phyloP scores from a whole-genome alignment of 306 rosid species.

The Pterocarpus macrocarpus region DNA sequence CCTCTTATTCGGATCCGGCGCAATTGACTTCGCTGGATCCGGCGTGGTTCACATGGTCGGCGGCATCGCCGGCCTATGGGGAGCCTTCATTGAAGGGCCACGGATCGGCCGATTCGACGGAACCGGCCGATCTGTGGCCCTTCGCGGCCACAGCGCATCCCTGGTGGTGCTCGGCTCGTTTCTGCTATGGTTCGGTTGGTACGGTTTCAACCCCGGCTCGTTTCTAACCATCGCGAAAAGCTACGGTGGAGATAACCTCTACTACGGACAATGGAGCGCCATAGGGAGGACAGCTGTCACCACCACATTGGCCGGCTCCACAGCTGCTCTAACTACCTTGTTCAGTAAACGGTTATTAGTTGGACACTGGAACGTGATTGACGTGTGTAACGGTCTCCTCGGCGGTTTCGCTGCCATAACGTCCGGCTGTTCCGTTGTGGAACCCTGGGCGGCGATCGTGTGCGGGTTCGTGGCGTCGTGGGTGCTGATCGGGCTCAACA shows the following conservation, averaged over 20 bases:
- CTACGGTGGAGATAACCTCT: constrained; percentile 40
- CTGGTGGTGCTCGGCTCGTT: constrained; percentile 78
- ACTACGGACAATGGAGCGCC: constrained; percentile 90
- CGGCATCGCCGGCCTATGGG: constrained; percentile 84
- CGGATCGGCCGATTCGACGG: constrained; percentile 78
- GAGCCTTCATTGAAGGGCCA: constrained; percentile 81
- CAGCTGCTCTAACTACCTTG: constrained; percentile 73
- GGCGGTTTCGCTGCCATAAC: constrained; percentile 86
- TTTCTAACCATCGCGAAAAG: constrained; percentile 62
- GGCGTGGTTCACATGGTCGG: constrained; percentile 92
- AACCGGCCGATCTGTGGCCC: constrained; percentile 65
- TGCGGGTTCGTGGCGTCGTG: constrained; percentile 77
- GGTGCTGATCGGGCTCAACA: constrained; percentile 73
- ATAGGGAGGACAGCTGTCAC: constrained; percentile 86
- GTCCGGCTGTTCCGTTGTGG: constrained; percentile 80
- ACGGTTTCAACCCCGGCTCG: constrained; percentile 87
- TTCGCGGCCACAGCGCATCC: constrained; percentile 77
- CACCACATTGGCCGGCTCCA: constrained; percentile 78
- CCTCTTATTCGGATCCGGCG: constrained; percentile 64
- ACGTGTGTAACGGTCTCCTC: constrained; percentile 81
- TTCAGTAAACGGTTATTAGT: constrained; percentile 70
- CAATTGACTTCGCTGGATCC: constrained; percentile 75
- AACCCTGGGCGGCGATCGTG: constrained; percentile 81
- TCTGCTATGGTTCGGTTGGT: constrained; percentile 89
- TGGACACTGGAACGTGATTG: constrained; percentile 85